Percentiles rank a stretch among this genome's conserved stretches.
These are phyloP conservation scores for Capsicum pubescens DNA, from an alignment of 257 asterid genomes.

Conservation along the genomic window DNA sequence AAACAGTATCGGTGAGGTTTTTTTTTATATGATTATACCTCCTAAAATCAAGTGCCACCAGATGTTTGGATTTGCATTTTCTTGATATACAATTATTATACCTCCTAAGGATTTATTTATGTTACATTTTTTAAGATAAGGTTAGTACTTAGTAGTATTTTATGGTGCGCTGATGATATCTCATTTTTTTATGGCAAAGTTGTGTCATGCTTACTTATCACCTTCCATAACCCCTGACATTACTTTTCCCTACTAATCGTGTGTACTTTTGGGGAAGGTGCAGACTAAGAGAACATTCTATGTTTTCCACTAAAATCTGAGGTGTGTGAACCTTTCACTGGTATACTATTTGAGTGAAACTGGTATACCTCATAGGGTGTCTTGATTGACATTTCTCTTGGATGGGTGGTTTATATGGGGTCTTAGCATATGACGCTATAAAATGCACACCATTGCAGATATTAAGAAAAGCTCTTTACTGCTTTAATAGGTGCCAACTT, in stretches of 20 bases:
- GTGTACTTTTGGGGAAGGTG: background rate
- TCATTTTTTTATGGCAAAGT: background rate
- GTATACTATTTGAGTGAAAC: background rate
- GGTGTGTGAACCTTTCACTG: background rate
- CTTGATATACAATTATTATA: background rate
- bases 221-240: background rate
- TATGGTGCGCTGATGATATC: background rate
- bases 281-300: background rate
- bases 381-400: background rate
- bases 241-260: background rate
- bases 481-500: background rate
- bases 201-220: background rate
- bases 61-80: no score
- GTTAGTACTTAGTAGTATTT: background rate
- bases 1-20: conserved; percentile 71
- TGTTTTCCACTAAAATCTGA: background rate
- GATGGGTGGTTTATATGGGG: background rate
- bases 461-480: background rate
- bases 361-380: background rate
- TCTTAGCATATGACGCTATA: background rate
- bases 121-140: background rate
- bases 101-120: background rate
- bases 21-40: background rate
- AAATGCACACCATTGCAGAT: background rate
- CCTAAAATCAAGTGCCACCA: no score